Conservation (phyloP, 2,329 filamentous ascomycete genomes). For the Trichoderma afroharzianum region DNA sequence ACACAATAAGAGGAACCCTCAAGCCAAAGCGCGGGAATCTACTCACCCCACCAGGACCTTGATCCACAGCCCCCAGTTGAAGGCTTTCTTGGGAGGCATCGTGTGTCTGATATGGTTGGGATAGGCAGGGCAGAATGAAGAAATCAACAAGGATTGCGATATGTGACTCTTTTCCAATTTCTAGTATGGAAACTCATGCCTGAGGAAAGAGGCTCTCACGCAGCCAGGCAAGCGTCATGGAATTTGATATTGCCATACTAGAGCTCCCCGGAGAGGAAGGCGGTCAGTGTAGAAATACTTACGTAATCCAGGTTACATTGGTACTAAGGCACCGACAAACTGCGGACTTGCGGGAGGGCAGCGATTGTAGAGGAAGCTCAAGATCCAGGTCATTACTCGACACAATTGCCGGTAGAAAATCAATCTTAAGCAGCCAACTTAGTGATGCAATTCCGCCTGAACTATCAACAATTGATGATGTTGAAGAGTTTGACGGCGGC, state of each 20-base stretch:
- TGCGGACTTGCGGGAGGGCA: background rate
- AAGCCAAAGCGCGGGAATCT: conserved; percentile 30
- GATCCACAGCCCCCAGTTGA: conserved; percentile 55
- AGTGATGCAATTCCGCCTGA: background rate
- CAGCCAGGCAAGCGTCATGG: conserved; percentile 9
- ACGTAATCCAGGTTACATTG: background rate
- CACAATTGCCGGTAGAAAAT: background rate
- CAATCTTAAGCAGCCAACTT: accelerated
- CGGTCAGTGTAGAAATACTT: background rate
- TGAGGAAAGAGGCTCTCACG: background rate
- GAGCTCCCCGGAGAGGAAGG: background rate
- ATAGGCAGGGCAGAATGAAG: background rate
- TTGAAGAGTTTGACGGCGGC: background rate
- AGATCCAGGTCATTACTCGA: background rate
- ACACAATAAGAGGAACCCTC: background rate
- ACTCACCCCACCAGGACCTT: conserved; percentile 69
- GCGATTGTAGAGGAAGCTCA: background rate
- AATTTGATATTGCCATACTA: conserved; percentile 4
- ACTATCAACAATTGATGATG: background rate
- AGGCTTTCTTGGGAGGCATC: conserved; percentile 43
- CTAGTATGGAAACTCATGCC: background rate
- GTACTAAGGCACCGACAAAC: too few species aligned
- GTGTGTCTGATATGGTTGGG: background rate
- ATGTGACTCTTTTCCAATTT: background rate
- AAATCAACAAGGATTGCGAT: background rate